A percentile compares a stretch with the other conserved stretches of the same genome.
Conservation (phyloP, 768 basidiomycete genomes). For the Pulveroboletus sp. region DNA sequence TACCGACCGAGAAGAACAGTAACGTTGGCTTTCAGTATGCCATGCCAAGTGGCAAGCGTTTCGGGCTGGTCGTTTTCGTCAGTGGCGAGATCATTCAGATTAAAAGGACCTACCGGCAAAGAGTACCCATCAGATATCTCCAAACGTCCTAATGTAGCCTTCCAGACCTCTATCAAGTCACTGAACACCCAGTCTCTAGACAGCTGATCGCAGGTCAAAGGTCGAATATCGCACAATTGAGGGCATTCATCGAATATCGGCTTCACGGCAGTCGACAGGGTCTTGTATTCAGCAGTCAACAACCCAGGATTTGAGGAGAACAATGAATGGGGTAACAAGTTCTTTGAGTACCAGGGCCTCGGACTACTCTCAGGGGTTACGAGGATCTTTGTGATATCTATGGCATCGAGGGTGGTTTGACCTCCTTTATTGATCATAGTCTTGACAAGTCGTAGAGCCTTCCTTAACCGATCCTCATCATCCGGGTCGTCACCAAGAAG, state of each 20-base stretch:
- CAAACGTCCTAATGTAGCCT: conserved; percentile 39
- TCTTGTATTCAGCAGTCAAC: conserved; percentile 48
- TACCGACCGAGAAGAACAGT: conserved; percentile 51
- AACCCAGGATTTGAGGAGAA: conserved; percentile 57
- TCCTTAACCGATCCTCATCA: conserved; percentile 41
- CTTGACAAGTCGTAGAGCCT: conserved; percentile 48
- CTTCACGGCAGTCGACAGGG: conserved; percentile 45
- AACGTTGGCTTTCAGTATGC: conserved; percentile 50
- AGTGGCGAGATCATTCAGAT: not conserved
- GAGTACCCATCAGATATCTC: conserved; percentile 42
- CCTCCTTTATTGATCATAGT: conserved; percentile 55
- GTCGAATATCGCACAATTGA: conserved; percentile 48
- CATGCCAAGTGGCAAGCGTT: conserved; percentile 53
- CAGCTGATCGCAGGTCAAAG: conserved; percentile 57
- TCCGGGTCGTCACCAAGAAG: conserved; percentile 42
- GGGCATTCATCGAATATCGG: conserved; percentile 54
- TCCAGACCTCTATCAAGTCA: conserved; percentile 53
- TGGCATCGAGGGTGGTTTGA: conserved; percentile 48
- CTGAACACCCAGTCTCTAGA: conserved; percentile 49
- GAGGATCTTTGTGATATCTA: conserved; percentile 46
- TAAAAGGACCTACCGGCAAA: conserved; percentile 45
- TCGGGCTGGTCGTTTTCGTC: conserved; percentile 35
- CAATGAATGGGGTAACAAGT: conserved; percentile 47
- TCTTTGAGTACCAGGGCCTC: conserved; percentile 44
- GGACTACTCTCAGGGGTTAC: conserved; percentile 33